Conservation (phyloP, 2,329 filamentous ascomycete species). For the Zalaria obscura region DNA sequence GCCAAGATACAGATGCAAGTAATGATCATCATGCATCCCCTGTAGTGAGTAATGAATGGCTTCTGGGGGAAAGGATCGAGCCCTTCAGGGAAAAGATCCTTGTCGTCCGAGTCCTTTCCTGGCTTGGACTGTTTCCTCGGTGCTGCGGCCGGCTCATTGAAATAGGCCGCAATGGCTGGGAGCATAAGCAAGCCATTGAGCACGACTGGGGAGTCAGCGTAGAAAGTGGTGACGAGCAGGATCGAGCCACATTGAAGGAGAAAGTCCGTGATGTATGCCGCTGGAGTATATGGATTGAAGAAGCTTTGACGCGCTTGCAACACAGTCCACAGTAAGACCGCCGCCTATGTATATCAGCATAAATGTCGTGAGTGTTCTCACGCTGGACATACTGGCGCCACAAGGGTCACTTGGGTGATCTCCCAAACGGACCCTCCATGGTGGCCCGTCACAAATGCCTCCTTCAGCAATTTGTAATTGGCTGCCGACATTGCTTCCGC, state of each 20-base stretch:
- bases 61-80: conserved; percentile 56
- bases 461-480: conserved; percentile 79
- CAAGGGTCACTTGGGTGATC: conserved; percentile 73
- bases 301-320: conserved; percentile 73
- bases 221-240: conserved; percentile 74
- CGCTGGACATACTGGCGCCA: conserved; percentile 57
- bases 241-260: conserved; percentile 72
- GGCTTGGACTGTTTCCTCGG: conserved; percentile 9
- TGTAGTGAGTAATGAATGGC: conserved; percentile 84
- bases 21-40: conserved; percentile 78
- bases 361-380: conserved; percentile 1
- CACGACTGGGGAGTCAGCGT: conserved; percentile 59
- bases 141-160: conserved; percentile 23
- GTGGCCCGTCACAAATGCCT: conserved; percentile 87
- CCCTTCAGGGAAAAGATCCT: conserved; percentile 9
- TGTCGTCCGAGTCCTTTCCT: conserved; percentile 1
- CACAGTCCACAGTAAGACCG: conserved; percentile 75
- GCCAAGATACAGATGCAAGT: conserved; percentile 91
- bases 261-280: conserved; percentile 66
- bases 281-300: conserved; percentile 59
- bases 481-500: conserved; percentile 1
- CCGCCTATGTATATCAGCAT: conserved; percentile 41
- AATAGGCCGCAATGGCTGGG: conserved; percentile 40
- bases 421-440: conserved; percentile 71
- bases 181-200: conserved; percentile 61